These are phyloP conservation scores for Chrysoporthe austroafricana DNA, from an alignment of 2,329 filamentous ascomycete species.

Conservation along the genomic window DNA sequence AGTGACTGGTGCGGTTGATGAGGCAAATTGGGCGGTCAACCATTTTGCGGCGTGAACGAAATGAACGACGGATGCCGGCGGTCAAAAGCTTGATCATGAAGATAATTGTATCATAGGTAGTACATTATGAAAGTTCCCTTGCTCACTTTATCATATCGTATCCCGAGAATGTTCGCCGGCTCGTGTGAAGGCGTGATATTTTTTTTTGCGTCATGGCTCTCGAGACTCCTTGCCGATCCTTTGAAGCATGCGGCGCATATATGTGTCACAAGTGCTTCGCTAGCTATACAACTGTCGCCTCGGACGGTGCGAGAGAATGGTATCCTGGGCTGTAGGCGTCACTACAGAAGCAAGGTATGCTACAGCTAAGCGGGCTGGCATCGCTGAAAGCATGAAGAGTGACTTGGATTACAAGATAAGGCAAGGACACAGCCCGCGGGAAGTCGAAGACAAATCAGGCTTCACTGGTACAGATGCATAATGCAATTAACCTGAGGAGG, in stretches of 20 bases:
- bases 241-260: not conserved
- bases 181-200: not conserved
- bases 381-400: not conserved
- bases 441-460: no score
- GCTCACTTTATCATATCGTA: not conserved
- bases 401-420: no score
- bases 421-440: no score
- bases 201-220: not conserved
- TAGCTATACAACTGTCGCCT: not conserved
- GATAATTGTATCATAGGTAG: constrained; percentile 27
- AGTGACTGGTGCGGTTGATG: constrained; percentile 25
- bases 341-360: not conserved
- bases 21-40: constrained; percentile 20
- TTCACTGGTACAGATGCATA: no score
- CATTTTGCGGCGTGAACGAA: constrained; percentile 18
- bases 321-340: not conserved
- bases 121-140: constrained; percentile 22
- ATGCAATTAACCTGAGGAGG: no score
- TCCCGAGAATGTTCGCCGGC: not conserved
- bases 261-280: not conserved
- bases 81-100: constrained; percentile 22
- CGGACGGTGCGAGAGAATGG: not conserved
- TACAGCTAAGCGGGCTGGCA: not conserved
- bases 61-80: constrained; percentile 23
- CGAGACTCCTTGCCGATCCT: not conserved